Evolutionary conservation across 228 moss, liverwort and hornwort species (phyloP).

Genomic region (Sphagnum magellanicum): DNA sequence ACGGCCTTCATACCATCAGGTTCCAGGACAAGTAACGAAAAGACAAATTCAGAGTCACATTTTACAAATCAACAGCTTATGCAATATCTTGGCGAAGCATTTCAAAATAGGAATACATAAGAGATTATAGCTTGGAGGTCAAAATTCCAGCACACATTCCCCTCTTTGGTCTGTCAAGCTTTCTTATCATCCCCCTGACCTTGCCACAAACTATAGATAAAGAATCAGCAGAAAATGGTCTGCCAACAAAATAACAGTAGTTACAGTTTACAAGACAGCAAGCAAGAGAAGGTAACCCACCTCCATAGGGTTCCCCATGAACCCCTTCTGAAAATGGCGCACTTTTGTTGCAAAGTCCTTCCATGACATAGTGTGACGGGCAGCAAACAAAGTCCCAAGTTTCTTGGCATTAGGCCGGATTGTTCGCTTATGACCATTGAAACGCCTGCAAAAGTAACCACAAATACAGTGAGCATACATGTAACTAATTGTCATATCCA

Average conservation of each 20-base stretch:
- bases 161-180: too few relatives aligned
- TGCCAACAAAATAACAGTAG: too few relatives aligned
- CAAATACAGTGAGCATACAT: background rate
- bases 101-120: background rate
- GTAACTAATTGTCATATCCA: background rate
- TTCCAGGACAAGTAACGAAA: too few relatives aligned
- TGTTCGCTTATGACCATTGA: slow-evolving; percentile 67
- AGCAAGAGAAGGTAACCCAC: slow-evolving; percentile 2
- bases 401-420: slow-evolving; percentile 76
- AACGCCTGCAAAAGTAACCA: slow-evolving; percentile 36
- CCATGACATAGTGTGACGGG: slow-evolving; percentile 47
- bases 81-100: background rate
- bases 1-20: background rate
- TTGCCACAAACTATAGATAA: too few relatives aligned
- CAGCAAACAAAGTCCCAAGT: slow-evolving; percentile 34
- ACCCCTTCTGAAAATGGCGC: slow-evolving; percentile 56
- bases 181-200: too few relatives aligned
- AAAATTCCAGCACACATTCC: too few relatives aligned
- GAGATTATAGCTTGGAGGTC: background rate
- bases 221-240: too few relatives aligned
- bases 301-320: slow-evolving; percentile 77
- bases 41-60: too few relatives aligned
- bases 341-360: slow-evolving; percentile 50
- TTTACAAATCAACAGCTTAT: background rate
- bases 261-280: too few relatives aligned